A percentile compares a stretch with the other conserved stretches of the same genome.
phyloP scores from a whole-genome alignment of 2,329 filamentous ascomycete genomes.

The Westerdykella ornata region DNA sequence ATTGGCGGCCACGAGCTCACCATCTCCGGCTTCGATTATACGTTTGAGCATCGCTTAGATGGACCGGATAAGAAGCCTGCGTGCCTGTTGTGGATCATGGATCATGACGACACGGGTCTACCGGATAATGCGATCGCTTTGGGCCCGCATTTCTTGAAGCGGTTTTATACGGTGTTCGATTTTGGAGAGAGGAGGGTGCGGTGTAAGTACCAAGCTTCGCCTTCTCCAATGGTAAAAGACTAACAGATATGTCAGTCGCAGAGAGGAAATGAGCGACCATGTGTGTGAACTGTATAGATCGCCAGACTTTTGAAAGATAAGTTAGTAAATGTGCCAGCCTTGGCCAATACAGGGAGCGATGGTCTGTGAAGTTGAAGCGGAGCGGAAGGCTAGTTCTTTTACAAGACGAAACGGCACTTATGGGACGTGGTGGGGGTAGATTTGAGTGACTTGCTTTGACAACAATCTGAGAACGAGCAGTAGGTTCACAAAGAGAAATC shows the following conservation, averaged over 20 bases:
- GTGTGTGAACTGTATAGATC: no score
- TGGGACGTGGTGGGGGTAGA: no score
- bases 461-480: no score
- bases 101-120: neutral
- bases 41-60: constrained; percentile 1
- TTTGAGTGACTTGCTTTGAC: no score
- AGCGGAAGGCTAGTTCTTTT: no score
- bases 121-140: neutral
- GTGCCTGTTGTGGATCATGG: constrained; percentile 1
- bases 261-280: neutral
- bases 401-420: no score
- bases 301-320: no score
- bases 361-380: no score
- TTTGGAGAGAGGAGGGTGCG: neutral
- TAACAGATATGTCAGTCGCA: neutral
- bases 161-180: constrained; percentile 4
- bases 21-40: constrained; percentile 4
- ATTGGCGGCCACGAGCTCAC: constrained; percentile 3
- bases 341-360: no score
- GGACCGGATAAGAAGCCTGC: neutral
- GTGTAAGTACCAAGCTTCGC: constrained; percentile 1
- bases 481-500: no score
- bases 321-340: no score
- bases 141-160: constrained; percentile 3
- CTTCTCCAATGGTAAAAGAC: neutral